Evolutionary conservation across 2,329 filamentous ascomycete species (phyloP), one percentile per base, ranked within the genome.

Genomic region (Alternaria hordeiaustralica): DNA sequence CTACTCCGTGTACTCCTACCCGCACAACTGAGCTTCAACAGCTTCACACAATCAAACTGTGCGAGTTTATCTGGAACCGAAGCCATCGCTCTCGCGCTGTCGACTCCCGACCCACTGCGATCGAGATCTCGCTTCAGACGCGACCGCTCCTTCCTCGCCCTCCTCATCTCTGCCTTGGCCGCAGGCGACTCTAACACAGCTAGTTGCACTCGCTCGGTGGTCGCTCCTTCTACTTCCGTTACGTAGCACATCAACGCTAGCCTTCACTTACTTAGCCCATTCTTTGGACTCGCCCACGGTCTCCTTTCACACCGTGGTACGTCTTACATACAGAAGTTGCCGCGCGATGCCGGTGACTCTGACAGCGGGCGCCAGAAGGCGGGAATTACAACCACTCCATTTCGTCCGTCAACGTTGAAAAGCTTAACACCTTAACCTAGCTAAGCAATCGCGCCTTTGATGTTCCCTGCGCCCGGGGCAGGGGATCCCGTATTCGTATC

Each of bases 51-150:
- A 21, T 51, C 49, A 23, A 13, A 23, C 20, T 53, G 54, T 28
- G 45, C 44, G 20, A 33, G 25, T 41, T 25, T 21, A 21, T 58
- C 55, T 58, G 55, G 44, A 51, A 53, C 21, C 45, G 55, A 56
- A 46, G 30, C 54, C 36, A 45, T 56, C 23, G 56, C 56, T 9
- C 55, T 51, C 23, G 45, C 51, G 21, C 44, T n/a, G 30, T 60
- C 58, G 21, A 26, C 26, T 20, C 21, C 13, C 21, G 51, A 46
- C 18, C 59, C 59, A 53, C 59, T 20, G 18, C 20, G 18, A 62
- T 62, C 47, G 47, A 62, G 28, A 55, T 62, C 23, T 55, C 43
- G 47, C 60, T 62, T 55, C 54, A 41, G 20, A n/a, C 18, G 45
- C 53, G 44, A 49, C 25, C 44, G 46, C 59, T 18, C 53, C 44